Percentiles rank a stretch among this genome's conserved stretches.
Conservation (phyloP, 1,284 basidiomycete species). For the Cystobasidium slooffiae region DNA sequence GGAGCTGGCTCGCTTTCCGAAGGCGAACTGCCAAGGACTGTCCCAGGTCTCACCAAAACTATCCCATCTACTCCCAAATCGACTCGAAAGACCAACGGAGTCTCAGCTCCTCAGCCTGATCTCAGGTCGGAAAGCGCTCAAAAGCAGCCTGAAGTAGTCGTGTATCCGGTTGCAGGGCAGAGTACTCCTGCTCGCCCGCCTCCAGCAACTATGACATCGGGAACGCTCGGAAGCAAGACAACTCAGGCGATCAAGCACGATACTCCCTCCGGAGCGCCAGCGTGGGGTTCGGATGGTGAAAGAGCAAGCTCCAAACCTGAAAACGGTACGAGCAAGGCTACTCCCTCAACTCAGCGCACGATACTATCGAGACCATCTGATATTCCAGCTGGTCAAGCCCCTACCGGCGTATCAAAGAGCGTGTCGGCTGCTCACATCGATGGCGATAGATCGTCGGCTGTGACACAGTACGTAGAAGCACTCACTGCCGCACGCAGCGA, state of each 20-base stretch:
- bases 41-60: slow-evolving; percentile 12
- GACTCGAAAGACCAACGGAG: neutral
- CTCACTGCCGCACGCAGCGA: slow-evolving; percentile 28
- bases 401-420: slow-evolving; percentile 1
- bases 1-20: slow-evolving; percentile 11
- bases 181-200: neutral
- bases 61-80: neutral
- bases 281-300: slow-evolving; percentile 4
- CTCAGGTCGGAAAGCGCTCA: neutral
- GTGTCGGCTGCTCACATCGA: slow-evolving; percentile 10
- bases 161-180: neutral
- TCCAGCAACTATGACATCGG: neutral
- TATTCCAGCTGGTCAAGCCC: slow-evolving; percentile 9
- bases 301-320: slow-evolving; percentile 5
- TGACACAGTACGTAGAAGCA: slow-evolving; percentile 16
- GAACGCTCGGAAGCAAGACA: neutral
- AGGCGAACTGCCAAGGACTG: slow-evolving; percentile 15
- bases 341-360: neutral
- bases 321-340: neutral
- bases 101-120: neutral
- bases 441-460: neutral
- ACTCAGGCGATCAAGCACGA: neutral
- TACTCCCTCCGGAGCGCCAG: slow-evolving; percentile 8
- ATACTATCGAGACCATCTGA: slow-evolving; percentile 15
- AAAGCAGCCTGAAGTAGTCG: neutral